Evolutionary conservation across 345 rosid species (phyloP).

Genomic region (Salix suchowensis): DNA sequence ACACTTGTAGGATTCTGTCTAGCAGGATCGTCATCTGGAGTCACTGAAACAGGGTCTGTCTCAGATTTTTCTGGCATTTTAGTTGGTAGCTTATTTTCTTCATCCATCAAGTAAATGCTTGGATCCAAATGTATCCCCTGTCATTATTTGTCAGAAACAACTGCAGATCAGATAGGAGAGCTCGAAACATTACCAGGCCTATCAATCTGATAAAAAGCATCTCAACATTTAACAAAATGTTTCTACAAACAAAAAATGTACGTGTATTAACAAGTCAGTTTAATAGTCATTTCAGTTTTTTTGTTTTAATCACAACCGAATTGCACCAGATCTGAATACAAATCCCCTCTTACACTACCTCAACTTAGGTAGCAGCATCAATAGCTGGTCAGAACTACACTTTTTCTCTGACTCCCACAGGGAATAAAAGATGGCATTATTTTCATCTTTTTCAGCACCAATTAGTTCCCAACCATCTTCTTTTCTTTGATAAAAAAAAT

Average conservation of each 20-base stretch:
- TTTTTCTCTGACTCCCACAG: neutral
- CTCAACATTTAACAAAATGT: neutral
- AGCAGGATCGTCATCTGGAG: constrained; percentile 25
- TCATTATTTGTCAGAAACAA: constrained; percentile 16
- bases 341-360: neutral
- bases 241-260: neutral
- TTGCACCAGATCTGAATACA: neutral
- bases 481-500: neutral
- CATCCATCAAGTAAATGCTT: constrained; percentile 93
- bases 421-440: neutral
- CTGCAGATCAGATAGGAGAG: constrained; percentile 4
- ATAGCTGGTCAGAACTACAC: neutral
- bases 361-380: neutral
- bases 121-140: constrained; percentile 99
- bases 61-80: constrained; percentile 38
- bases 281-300: neutral
- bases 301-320: neutral
- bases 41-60: constrained; percentile 24
- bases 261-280: neutral
- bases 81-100: constrained; percentile 58
- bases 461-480: neutral
- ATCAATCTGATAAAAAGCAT: neutral
- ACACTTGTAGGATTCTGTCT: constrained; percentile 18
- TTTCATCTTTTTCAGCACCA: neutral
- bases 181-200: neutral